Evolutionary conservation across 306 rosid species (phyloP).

Genomic region (Cotoneaster glaucophyllus): DNA sequence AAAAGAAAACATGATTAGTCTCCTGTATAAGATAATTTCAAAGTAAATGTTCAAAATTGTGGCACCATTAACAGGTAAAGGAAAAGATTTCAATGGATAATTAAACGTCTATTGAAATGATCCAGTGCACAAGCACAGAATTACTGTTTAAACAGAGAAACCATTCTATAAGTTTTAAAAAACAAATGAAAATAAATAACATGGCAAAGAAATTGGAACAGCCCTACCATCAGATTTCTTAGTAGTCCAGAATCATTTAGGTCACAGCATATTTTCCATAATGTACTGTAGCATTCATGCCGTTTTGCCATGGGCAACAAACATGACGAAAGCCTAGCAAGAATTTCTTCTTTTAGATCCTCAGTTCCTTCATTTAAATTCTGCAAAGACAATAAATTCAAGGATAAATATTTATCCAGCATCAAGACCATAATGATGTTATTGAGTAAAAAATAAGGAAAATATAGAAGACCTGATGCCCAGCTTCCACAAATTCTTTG

Average conservation of each 20-base stretch:
- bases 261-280: conserved; percentile 83
- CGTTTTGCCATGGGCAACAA: conserved; percentile 74
- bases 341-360: conserved; percentile 43
- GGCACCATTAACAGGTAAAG: background rate
- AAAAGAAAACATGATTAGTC: background rate
- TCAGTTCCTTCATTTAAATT: conserved; percentile 43
- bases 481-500: conserved; percentile 47
- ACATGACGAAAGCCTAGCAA: conserved; percentile 49
- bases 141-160: background rate
- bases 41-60: background rate
- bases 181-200: conserved; percentile 1
- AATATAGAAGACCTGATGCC: conserved; percentile 40
- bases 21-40: background rate
- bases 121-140: background rate
- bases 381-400: conserved; percentile 45
- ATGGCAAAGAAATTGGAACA: conserved; percentile 14
- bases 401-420: conserved; percentile 17
- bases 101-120: background rate
- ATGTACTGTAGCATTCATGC: conserved; percentile 71
- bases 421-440: conserved; percentile 11
- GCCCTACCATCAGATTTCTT: conserved; percentile 72
- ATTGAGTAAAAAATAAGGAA: background rate
- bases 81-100: background rate
- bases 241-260: conserved; percentile 73
- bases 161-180: background rate